Percentiles rank a stretch among this genome's conserved stretches.
These are phyloP conservation scores for Mucor velutinosus DNA, from an alignment of 371 early-diverging fungal genomes.

Conservation along the genomic window DNA sequence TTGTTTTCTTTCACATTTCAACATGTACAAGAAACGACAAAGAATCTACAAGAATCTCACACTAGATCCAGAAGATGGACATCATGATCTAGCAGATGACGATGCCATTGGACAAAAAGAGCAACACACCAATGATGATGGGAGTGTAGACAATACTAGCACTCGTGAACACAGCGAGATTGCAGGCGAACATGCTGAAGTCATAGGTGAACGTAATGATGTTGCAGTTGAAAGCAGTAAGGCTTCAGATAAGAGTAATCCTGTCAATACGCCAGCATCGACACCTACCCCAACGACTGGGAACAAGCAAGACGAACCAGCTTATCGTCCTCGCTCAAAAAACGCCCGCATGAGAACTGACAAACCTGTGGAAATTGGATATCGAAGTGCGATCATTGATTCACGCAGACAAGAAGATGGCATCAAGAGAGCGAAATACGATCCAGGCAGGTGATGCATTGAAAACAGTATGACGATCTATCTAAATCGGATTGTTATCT, in stretches of 20 bases:
- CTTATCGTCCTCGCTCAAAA: not conserved
- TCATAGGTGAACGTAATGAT: not conserved
- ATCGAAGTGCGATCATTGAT: not conserved
- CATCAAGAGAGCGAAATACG: not conserved
- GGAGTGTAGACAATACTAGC: not conserved
- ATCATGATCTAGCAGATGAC: not conserved
- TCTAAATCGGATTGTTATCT: not conserved
- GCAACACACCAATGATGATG: not conserved
- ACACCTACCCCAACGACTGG: not conserved
- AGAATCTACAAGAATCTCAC: not conserved
- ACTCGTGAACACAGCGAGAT: not conserved
- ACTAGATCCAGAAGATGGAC: not conserved
- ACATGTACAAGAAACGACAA: constrained; percentile 1
- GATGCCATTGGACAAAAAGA: not conserved
- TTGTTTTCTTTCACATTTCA: not conserved
- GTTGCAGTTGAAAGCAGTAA: too few relatives aligned
- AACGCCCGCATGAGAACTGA: not conserved
- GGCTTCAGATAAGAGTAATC: not conserved
- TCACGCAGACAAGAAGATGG: not conserved
- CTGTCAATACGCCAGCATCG: not conserved
- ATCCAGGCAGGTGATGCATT: not conserved
- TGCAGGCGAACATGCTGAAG: not conserved
- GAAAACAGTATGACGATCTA: not conserved
- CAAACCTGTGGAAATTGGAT: not conserved
- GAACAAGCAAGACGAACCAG: not conserved